Conservation (phyloP, 2,329 filamentous ascomycete genomes). For the Epichloe amarillans region DNA sequence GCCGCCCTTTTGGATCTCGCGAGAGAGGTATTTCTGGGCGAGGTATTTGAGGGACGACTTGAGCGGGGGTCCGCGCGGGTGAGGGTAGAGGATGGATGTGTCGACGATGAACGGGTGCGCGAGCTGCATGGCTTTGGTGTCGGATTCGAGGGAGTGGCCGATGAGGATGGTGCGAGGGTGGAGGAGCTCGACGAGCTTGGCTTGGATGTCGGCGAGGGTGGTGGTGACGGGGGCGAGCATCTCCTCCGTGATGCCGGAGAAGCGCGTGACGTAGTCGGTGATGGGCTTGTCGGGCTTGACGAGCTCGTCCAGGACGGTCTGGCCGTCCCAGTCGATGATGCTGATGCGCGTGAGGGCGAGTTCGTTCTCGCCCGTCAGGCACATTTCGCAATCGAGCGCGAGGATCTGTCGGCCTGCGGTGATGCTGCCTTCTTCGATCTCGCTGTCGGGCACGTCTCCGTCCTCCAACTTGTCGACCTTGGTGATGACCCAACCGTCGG, state of each 20-base stretch:
- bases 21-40: slow-evolving; percentile 68
- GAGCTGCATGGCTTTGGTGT: slow-evolving; percentile 71
- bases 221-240: slow-evolving; percentile 78
- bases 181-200: slow-evolving; percentile 58
- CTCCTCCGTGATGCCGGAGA: slow-evolving; percentile 80
- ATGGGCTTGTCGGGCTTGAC: slow-evolving; percentile 86
- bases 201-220: slow-evolving; percentile 69
- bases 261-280: slow-evolving; percentile 80
- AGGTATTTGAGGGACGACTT: slow-evolving; percentile 89
- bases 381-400: slow-evolving; percentile 95
- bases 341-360: slow-evolving; percentile 84
- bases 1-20: slow-evolving; percentile 77
- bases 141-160: slow-evolving; percentile 71
- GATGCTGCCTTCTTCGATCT: slow-evolving; percentile 69
- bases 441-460: slow-evolving; percentile 50
- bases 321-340: slow-evolving; percentile 73
- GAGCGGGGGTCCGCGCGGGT: slow-evolving; percentile 75
- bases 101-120: slow-evolving; percentile 91
- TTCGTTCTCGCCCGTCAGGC: slow-evolving; percentile 65
- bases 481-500: slow-evolving; percentile 75
- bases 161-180: slow-evolving; percentile 60
- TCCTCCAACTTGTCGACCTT: slow-evolving; percentile 52
- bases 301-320: slow-evolving; percentile 72
- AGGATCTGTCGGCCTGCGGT: slow-evolving; percentile 69
- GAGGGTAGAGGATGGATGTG: slow-evolving; percentile 79